Base-by-base conservation (phyloP, 495 filamentous ascomycete species). In the Penicillium daleae region DNA sequence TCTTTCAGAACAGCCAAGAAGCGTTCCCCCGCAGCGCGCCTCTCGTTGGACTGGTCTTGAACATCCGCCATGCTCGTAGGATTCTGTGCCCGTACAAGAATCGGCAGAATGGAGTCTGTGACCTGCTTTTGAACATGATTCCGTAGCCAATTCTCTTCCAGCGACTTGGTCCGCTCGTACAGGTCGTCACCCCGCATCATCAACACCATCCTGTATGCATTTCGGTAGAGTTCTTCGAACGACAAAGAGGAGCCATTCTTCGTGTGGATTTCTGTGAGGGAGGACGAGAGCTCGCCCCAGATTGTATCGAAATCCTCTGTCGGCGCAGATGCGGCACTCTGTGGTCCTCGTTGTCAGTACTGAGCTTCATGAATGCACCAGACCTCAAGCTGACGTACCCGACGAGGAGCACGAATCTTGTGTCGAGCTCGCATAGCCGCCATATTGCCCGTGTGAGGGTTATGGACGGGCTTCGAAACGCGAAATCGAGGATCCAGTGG, bases 211-310 rank as follows among this genome's bases (percentile, higher is more conserved):
- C 91, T 91, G 75, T 99, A 99, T n/a, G 91, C 91, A 52, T 90
- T 91, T 39, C 96, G 91, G 76, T 99, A 99, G 0, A 98, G 85
- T 61, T 94, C 89, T 76, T 99, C 96, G 77, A 97, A 99, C 1
- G 94, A 97, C 4, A 99, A 84, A 4, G 82, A 76, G 12, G 93
- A 96, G 57, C 92, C 92, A 73, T 97, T 93, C 73, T 96, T 94
- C 19, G 85, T 92, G 74, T 98, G 92, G 40, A 99, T 98, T 68
- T 96, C 90, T 55, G 73, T 80, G 26, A 98, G 81, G 9, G 95
- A 92, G 5, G 85, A 80, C 1, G 85, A 80, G 2, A 99, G 83
- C 12, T 86, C 82, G 0, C 79, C 77, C 96, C 96, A 99, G 55
- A 87, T 89, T 0, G 80, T 79, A n/a, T 95, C 89, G 72, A 96